These are phyloP conservation scores for Ormosia emarginata DNA, from an alignment of 306 rosid genomes.

Conservation along the genomic window DNA sequence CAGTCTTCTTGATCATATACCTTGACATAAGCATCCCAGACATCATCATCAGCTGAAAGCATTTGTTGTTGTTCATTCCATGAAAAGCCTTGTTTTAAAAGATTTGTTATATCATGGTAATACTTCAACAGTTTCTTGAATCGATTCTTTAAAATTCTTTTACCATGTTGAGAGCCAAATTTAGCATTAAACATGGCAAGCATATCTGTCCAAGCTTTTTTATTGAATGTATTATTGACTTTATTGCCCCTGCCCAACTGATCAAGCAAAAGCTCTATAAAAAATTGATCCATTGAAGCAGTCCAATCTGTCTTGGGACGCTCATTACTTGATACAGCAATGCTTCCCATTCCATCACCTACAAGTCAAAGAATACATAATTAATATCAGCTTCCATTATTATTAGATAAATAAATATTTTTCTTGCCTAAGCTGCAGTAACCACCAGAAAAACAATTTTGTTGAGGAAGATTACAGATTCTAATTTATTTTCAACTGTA, in stretches of 20 bases:
- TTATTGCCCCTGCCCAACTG: constrained; percentile 63
- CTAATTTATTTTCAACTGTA: background rate
- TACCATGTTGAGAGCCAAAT: constrained; percentile 59
- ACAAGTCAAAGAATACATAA: constrained; percentile 13
- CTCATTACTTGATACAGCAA: constrained; percentile 43
- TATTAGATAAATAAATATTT: background rate
- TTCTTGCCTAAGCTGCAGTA: background rate
- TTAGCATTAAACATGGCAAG: constrained; percentile 53
- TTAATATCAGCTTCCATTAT: background rate
- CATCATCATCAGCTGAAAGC: constrained; percentile 57
- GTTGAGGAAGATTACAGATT: background rate
- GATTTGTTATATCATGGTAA: constrained; percentile 45
- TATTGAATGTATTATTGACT: constrained; percentile 46
- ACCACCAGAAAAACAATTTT: background rate
- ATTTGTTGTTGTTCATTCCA: constrained; percentile 65
- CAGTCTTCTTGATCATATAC: constrained; percentile 26
- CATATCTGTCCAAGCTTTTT: constrained; percentile 72
- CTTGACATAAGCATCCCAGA: constrained; percentile 74
- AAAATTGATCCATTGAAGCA: constrained; percentile 61
- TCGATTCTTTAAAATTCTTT: constrained; percentile 65
- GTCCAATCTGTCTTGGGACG: constrained; percentile 63
- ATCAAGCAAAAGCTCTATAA: constrained; percentile 70
- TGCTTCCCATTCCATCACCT: constrained; percentile 49
- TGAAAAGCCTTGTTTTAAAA: constrained; percentile 57
- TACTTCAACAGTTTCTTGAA: constrained; percentile 65